Conservation (phyloP, 441 rosid species). For the Gossypium davidsonii region DNA sequence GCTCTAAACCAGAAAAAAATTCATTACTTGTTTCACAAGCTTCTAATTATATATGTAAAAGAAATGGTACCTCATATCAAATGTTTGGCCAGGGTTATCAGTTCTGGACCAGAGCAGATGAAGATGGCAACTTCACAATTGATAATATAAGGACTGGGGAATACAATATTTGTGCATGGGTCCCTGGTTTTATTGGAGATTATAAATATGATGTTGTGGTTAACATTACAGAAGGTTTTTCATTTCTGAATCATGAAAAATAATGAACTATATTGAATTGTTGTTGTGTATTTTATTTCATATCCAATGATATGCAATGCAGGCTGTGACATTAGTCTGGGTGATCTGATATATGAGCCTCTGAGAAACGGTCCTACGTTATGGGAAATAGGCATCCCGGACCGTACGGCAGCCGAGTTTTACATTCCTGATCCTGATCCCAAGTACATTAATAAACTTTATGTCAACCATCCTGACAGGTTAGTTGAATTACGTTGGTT, state of each 20-base stretch:
- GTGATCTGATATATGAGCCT: slow-evolving; percentile 28
- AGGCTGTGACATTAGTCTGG: slow-evolving; percentile 25
- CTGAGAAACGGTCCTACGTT: slow-evolving; percentile 34
- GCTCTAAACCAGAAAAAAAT: not conserved
- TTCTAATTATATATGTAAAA: not conserved
- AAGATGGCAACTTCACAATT: slow-evolving; percentile 26
- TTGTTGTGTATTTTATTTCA: not conserved
- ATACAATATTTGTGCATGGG: slow-evolving; percentile 37
- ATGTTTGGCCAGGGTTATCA: slow-evolving; percentile 29
- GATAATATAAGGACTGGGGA: slow-evolving; percentile 20
- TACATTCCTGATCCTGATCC: slow-evolving; percentile 35
- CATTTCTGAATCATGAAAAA: not conserved
- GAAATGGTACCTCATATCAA: not conserved
- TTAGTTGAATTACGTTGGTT: not conserved
- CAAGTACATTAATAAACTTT: slow-evolving; percentile 22
- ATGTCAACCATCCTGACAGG: slow-evolving; percentile 30
- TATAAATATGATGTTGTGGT: slow-evolving; percentile 17
- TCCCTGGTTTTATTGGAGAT: slow-evolving; percentile 40
- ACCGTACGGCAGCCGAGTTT: slow-evolving; percentile 33
- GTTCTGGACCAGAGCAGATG: slow-evolving; percentile 33
- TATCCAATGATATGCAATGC: not conserved
- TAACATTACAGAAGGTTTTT: slow-evolving; percentile 24
- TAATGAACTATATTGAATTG: not conserved
- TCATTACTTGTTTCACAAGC: not conserved
- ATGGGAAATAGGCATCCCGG: slow-evolving; percentile 43